Conservation (phyloP, 2,329 filamentous ascomycete genomes). For the Ophiostoma fasciatum region DNA sequence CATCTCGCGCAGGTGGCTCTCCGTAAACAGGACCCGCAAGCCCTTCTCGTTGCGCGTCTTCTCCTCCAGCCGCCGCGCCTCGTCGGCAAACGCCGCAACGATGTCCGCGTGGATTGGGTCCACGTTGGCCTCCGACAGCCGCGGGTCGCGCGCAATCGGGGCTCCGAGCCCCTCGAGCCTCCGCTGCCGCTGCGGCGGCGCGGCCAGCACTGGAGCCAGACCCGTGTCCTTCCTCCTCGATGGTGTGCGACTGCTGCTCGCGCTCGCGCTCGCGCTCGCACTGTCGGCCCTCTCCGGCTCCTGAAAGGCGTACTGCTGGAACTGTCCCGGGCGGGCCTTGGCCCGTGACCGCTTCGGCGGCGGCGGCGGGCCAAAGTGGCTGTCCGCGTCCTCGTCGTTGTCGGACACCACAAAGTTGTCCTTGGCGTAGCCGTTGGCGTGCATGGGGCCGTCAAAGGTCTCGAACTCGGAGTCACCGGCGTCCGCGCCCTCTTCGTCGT, state of each 20-base stretch:
- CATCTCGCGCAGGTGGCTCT: slow-evolving; percentile 58
- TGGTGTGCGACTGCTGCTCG: background rate
- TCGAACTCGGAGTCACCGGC: slow-evolving; percentile 25
- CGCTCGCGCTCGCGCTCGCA: background rate
- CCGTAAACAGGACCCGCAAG: slow-evolving; percentile 50
- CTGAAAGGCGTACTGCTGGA: slow-evolving; percentile 8
- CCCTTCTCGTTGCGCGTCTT: slow-evolving; percentile 43
- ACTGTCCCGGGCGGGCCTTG: background rate
- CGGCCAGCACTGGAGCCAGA: no score
- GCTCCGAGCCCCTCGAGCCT: slow-evolving; percentile 30
- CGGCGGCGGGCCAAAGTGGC: slow-evolving; percentile 19
- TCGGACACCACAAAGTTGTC: slow-evolving; percentile 29
- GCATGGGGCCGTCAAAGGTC: slow-evolving; percentile 17
- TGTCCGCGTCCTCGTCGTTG: slow-evolving; percentile 19
- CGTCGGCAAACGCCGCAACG: slow-evolving; percentile 48
- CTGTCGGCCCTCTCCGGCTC: background rate
- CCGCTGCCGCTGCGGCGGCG: slow-evolving; percentile 17
- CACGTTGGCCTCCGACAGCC: slow-evolving; percentile 27
- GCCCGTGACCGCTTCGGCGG: background rate
- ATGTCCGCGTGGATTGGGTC: slow-evolving; percentile 40
- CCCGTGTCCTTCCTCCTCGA: slow-evolving; percentile 10
- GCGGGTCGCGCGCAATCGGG: slow-evolving; percentile 43
- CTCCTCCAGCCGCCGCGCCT: slow-evolving; percentile 46
- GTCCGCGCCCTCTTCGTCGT: slow-evolving; percentile 16
- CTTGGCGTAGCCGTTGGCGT: slow-evolving; percentile 29